Base-by-base conservation (phyloP, 208 protist species). In the Trypanosoma platydactyli region DNA sequence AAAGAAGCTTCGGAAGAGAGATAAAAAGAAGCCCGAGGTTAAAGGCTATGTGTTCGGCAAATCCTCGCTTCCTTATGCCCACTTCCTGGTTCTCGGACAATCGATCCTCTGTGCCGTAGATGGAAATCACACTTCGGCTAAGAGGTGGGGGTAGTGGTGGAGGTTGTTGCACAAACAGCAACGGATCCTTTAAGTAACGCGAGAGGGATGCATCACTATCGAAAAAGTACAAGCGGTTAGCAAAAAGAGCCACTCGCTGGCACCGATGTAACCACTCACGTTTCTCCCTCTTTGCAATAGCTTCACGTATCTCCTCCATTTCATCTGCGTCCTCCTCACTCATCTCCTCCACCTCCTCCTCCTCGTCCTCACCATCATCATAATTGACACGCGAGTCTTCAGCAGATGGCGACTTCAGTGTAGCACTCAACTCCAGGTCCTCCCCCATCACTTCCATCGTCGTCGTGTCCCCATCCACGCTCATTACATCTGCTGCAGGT, bases 221-320 rank as follows among this genome's bases (percentile, higher is more conserved):
- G 72, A 97, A 94, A 54, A 89, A 91, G 72, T 85, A 97, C 15
- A 92, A 64, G 11, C 80, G 79, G 35, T 65, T 55, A 65, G 78
- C 64, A 25, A 97, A 76, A 7, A 88, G 67, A 5, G 74, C 84
- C 18, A 67, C 73, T 11, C 88, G 84, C 12, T 69, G 84, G 16
- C 77, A 68, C 7, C 46, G 68, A 35, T 68, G 63, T 22, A 79
- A 65, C 51, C 62, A 65, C 4, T 63, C 56, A n/a, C 68, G 66
- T 22, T 63, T 46, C 40, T 76, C 54, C n/a, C 57, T 61, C 24
- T 76, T 66, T 50, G 80, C 65, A 27, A 82, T 54, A 4, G 73
- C 72, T 30, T 76, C 64, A 40, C 64, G 74, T 74, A 92, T 71
- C 66, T 94, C 88, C 38, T 88, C 83, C 46, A 94, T 67, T 12